These are phyloP conservation scores for fission yeast (Schizosaccharomyces pombe) DNA, from an alignment of 805 yeast species.

Conservation along the genomic window DNA sequence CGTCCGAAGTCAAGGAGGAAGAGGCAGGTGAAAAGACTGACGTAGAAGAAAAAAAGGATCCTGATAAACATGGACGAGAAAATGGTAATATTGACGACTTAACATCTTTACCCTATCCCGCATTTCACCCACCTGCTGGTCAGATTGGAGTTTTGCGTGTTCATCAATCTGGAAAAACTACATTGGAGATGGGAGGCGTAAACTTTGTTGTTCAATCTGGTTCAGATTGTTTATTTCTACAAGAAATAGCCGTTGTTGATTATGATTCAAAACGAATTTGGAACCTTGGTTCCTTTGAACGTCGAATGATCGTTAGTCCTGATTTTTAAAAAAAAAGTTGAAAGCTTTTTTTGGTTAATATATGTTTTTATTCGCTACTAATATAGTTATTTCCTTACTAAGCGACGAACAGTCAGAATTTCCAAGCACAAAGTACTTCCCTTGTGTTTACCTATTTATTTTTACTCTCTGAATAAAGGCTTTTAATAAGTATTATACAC, in stretches of 20 bases:
- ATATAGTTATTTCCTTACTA: too few relatives aligned
- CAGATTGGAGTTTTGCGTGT: background rate
- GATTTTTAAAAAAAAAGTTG: background rate
- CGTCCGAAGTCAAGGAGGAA: background rate
- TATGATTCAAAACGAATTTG: background rate
- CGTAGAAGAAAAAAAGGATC: background rate
- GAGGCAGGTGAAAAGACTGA: background rate
- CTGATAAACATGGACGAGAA: background rate
- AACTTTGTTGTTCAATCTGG: background rate
- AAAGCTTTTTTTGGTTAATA: background rate
- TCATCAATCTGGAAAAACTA: slow-evolving; percentile 2
- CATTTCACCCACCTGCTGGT: slow-evolving; percentile 3
- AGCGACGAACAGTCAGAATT: too few relatives aligned
- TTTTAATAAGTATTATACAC: too few relatives aligned
- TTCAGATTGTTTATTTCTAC: slow-evolving; percentile 1
- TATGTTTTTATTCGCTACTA: background rate
- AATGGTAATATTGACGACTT: background rate
- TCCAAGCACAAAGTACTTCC: too few relatives aligned
- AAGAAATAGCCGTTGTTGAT: background rate
- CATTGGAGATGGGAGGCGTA: background rate
- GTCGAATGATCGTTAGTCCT: background rate
- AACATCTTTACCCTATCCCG: background rate
- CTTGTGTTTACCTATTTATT: too few relatives aligned
- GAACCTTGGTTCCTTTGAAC: background rate
- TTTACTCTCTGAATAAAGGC: too few relatives aligned